Evolutionary conservation across 495 filamentous ascomycete genomes (phyloP), one percentile per base, ranked within the genome.

Genomic region (Hyaloscypha variabilis): DNA sequence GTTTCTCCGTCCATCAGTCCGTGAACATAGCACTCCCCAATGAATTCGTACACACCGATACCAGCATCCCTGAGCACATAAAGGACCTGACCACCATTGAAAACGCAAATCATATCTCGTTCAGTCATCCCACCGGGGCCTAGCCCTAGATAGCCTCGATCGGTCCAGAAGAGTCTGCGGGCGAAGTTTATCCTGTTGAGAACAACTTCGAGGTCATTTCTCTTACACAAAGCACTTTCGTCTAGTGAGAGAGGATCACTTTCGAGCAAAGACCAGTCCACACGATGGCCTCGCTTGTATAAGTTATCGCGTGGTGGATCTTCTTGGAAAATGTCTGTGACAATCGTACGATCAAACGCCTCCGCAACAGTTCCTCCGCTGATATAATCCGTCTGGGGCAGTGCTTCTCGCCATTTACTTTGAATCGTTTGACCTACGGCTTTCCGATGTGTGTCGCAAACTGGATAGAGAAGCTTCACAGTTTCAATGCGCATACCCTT

Each of bases 1-100:
- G 59, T 17, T 51, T 51, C 3, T 3, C 59, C 56, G 24, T 59
- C 56, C 30, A 34, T 34, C 30, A 34, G 4, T 5, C 30, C 30
- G 10, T 34, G 30, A 34, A 34, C 30, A 34, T 29, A 59, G 28
- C 56, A 59, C 17, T 13, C 56, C 56, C 19, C 34, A 29, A 59
- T 59, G 21, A 59, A 59, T 11, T 39, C 30, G 34, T 59, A 39
- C 28, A 8, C 28, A 3, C 3, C 4, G 8, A 36, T 59, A 23
- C 14, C 5, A 14, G 4, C 10, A 3, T 31, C 56, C 24, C 56
- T 59, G 3, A 59, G 26, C 28, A 59, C 56, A 59, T 59, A 59
- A 8, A 59, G 56, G 6, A 59, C 26, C n/a, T 59, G 56, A 8
- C 56, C 56, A 6, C 56, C 56, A 21, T 5, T 3, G 2, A 59